These are phyloP conservation scores for Lactarius pseudohatsudake DNA, from an alignment of 768 basidiomycete species.

Conservation along the genomic window DNA sequence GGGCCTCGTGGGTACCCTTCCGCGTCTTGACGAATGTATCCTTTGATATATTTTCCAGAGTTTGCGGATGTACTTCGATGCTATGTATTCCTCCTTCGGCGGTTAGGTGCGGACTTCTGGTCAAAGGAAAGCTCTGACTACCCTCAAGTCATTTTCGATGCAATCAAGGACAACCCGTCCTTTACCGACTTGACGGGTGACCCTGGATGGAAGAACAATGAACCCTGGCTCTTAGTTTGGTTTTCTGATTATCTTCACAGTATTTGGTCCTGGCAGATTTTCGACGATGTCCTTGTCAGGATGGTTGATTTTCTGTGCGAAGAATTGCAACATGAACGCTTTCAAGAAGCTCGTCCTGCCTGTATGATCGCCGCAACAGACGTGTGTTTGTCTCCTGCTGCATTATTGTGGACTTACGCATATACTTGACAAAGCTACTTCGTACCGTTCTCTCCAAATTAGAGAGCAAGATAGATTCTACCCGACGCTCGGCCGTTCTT, in stretches of 20 bases:
- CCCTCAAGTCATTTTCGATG: constrained; percentile 76
- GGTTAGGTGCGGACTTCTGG: constrained; percentile 64
- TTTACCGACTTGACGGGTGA: constrained; percentile 49
- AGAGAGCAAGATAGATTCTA: constrained; percentile 33
- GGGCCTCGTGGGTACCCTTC: constrained; percentile 54
- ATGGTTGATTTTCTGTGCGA: constrained; percentile 74
- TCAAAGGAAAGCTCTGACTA: constrained; percentile 65
- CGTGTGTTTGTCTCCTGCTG: constrained; percentile 45
- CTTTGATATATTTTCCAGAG: constrained; percentile 41
- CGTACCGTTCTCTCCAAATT: constrained; percentile 37
- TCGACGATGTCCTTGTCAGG: constrained; percentile 62
- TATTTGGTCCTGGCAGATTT: constrained; percentile 49
- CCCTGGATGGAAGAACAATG: constrained; percentile 37
- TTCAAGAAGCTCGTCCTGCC: constrained; percentile 55
- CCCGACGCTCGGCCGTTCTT: constrained; percentile 36
- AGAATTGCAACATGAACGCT: constrained; percentile 77
- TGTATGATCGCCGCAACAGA: constrained; percentile 60
- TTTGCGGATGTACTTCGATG: constrained; percentile 58
- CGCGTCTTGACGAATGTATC: constrained; percentile 19
- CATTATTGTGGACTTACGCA: background rate
- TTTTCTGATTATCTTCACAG: constrained; percentile 61
- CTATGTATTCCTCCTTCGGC: constrained; percentile 59
- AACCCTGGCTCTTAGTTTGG: constrained; percentile 60
- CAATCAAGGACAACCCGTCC: constrained; percentile 74
- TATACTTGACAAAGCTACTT: constrained; percentile 35